Conservation (phyloP, 495 filamentous ascomycete species). For the Aspergillus sclerotiicarbonarius region DNA sequence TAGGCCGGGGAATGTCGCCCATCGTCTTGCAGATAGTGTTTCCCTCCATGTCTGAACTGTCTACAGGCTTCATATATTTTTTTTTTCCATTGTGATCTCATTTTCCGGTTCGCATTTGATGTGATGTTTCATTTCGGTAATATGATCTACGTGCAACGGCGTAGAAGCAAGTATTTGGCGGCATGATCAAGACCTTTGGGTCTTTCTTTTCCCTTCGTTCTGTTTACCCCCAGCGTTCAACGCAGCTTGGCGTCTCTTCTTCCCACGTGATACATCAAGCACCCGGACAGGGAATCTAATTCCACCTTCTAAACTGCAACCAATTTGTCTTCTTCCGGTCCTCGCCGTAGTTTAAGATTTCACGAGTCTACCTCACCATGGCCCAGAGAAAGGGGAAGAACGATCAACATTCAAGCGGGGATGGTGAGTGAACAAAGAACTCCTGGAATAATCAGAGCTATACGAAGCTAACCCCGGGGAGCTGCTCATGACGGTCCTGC, state of each 20-base stretch:
- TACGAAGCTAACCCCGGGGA: slow-evolving; percentile 23
- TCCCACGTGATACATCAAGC: slow-evolving; percentile 4
- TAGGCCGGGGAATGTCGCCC: too few species aligned
- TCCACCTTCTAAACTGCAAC: background rate
- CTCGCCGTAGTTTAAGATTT: background rate
- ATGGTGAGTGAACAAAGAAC: slow-evolving; percentile 33
- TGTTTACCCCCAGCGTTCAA: background rate
- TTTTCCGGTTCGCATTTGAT: background rate
- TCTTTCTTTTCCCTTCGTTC: background rate
- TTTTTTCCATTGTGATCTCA: background rate
- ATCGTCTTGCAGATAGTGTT: too few species aligned
- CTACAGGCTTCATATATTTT: background rate
- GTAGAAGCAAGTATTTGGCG: background rate
- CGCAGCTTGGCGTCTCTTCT: background rate
- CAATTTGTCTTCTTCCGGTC: background rate
- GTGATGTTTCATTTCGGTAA: background rate
- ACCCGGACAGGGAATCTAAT: background rate
- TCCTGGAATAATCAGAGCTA: background rate
- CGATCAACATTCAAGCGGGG: slow-evolving; percentile 38
- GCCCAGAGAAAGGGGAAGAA: slow-evolving; percentile 41
- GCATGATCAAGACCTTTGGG: background rate
- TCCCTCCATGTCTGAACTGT: background rate
- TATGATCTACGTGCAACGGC: background rate
- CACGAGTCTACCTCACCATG: slow-evolving; percentile 5
- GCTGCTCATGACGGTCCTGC: slow-evolving; percentile 24